Base-by-base conservation (phyloP, 176 grass and related monocot genomes). In the Stipa capillata region DNA sequence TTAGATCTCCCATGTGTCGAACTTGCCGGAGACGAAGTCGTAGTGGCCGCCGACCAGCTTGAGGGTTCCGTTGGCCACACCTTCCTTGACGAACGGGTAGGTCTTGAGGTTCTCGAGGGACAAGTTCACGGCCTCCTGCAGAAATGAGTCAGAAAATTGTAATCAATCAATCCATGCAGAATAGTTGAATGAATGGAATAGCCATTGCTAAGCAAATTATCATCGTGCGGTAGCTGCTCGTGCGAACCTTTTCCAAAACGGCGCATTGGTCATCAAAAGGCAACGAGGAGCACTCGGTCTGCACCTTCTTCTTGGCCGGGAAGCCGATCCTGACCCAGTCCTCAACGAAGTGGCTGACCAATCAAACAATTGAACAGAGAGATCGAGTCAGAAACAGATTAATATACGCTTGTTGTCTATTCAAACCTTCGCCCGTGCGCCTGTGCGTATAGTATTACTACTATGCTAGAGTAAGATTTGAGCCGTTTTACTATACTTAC, bases 1-100 rank as follows among this genome's bases (percentile, higher is more conserved):
- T 87, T 62, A 94, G 8, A 27, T 20, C 24, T 82, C 85, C 78
- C 90, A 87, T 36, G 83, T 64, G 31, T 97, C 93, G 62, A 97
- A 97, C 59, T 71, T 83, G 47, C 93, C 90, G 25, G 69, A 35
- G 85, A 93, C 90, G 65, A 97, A 97, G 78, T 97, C 90, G 66
- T 97, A 97, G 79, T 93, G 85, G 34, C 43, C 90, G 8, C 90
- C 93, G 11, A 97, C 79, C 0, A 97, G 18, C 87, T 93, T 97
- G 67, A 97, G 85, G 28, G 82, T 88, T 16, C 88, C 88, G 18
- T 86, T 84, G 25, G 65, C 67, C 8, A 93, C 2, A 2, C 79
- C 83, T 60, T 97, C 93, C 65, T 81, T 93, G 25, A 97, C 93
- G 24, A 97, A 97, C 5, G 90, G 90, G 74, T 97, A 97, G 17